These are phyloP conservation scores for Botryotinia narcissicola DNA, from an alignment of 2,329 filamentous ascomycete species.

Conservation along the genomic window DNA sequence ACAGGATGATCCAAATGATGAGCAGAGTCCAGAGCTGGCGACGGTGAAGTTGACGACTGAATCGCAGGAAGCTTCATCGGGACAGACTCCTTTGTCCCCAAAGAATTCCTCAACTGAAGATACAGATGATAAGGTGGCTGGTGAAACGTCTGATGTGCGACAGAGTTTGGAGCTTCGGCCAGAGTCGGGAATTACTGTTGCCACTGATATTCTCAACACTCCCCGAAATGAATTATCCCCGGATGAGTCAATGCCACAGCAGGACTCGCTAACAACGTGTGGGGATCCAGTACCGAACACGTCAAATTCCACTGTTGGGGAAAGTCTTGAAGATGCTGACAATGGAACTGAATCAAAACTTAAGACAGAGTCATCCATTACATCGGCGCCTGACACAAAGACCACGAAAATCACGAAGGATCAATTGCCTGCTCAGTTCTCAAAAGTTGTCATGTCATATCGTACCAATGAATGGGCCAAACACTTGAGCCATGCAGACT, in stretches of 20 bases:
- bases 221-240: not conserved
- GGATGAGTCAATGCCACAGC: not conserved
- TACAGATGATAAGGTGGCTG: not conserved
- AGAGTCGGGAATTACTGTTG: not conserved
- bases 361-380: conserved; percentile 36
- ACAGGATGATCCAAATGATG: not conserved
- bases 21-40: not conserved
- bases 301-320: not conserved
- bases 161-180: not conserved
- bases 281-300: conserved; percentile 14
- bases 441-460: conserved; percentile 76
- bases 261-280: conserved; percentile 24
- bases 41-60: not conserved
- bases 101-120: not conserved
- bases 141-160: not conserved
- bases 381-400: conserved; percentile 46
- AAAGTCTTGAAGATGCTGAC: not conserved
- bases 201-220: not conserved
- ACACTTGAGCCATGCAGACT: conserved; percentile 75
- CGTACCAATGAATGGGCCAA: conserved; percentile 97
- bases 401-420: conserved; percentile 55
- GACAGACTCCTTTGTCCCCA: not conserved
- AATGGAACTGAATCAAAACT: not conserved
- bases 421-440: conserved; percentile 66
- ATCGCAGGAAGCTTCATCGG: too few species aligned